Percentiles rank a stretch among this genome's conserved stretches.
Evolutionary conservation across 1,284 basidiomycete species (phyloP).

Genomic region (Marasmius fiardii): DNA sequence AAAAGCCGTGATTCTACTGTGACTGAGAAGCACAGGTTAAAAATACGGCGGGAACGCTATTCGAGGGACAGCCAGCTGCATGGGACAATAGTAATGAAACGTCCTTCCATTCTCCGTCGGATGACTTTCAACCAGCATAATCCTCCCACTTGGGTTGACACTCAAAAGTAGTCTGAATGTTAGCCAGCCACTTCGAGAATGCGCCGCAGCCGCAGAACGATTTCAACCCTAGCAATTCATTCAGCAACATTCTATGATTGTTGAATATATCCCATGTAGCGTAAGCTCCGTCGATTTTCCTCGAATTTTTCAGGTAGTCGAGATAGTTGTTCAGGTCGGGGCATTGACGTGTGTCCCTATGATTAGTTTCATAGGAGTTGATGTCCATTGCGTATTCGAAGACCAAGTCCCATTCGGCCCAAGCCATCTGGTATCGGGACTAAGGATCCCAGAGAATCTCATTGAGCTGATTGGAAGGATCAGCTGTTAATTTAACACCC

Average conservation of each 20-base stretch:
- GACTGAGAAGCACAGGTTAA: no score
- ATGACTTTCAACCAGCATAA: not conserved
- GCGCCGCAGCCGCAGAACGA: not conserved
- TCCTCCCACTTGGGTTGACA: not conserved
- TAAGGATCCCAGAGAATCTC: not conserved
- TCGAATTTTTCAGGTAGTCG: not conserved
- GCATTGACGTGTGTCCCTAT: not conserved
- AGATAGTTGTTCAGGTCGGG: not conserved
- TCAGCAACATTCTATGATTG: not conserved
- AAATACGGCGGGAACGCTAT: no score
- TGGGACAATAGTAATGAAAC: no score
- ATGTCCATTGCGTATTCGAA: not conserved
- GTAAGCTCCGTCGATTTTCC: not conserved
- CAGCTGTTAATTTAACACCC: not conserved
- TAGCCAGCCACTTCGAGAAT: not conserved
- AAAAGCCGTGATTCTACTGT: no score
- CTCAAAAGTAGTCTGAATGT: not conserved
- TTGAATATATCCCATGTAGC: not conserved
- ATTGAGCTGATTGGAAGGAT: not conserved
- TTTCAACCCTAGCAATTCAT: not conserved
- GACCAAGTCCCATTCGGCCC: not conserved
- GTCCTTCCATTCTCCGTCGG: no score
- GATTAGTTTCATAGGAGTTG: not conserved
- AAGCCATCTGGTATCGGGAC: not conserved
- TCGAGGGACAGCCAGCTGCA: no score